Evolutionary conservation across 495 filamentous ascomycete genomes (phyloP).

Genomic region (Parathielavia hyrcaniae): DNA sequence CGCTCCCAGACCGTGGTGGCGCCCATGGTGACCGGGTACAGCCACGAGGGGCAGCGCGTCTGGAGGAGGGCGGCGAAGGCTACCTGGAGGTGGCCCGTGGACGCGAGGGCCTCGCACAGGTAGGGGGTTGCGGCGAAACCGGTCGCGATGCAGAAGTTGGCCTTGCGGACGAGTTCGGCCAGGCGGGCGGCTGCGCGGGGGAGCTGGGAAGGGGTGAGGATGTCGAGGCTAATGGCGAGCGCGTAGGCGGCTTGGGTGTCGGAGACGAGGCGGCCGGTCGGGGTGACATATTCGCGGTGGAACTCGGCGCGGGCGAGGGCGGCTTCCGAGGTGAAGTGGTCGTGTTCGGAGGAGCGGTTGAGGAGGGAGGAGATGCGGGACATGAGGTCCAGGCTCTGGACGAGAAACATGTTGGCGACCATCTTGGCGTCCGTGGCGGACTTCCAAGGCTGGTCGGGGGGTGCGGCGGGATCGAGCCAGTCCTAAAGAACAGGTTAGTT

Average conservation of each 20-base stretch:
- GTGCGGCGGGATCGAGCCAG: constrained; percentile 47
- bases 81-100: constrained; percentile 30
- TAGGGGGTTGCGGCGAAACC: constrained; percentile 52
- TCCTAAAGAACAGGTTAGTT: constrained; percentile 19
- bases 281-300: constrained; percentile 36
- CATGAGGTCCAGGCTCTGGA: constrained; percentile 11
- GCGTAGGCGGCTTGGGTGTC: constrained; percentile 42
- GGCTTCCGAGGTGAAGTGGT: constrained; percentile 13
- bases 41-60: constrained; percentile 29
- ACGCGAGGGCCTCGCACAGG: constrained; percentile 40
- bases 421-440: constrained; percentile 29
- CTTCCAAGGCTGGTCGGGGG: constrained; percentile 35
- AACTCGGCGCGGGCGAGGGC: constrained; percentile 21
- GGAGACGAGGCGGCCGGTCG: constrained; percentile 31
- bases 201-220: constrained; percentile 15
- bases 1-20: constrained; percentile 54
- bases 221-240: constrained; percentile 34
- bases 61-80: not conserved
- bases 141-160: constrained; percentile 45
- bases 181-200: constrained; percentile 24
- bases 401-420: constrained; percentile 20
- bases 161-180: constrained; percentile 29
- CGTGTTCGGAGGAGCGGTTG: constrained; percentile 20
- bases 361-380: not conserved
- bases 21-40: constrained; percentile 48